Base-by-base conservation (phyloP, 306 rosid genomes). In the Coriaria nepalensis region DNA sequence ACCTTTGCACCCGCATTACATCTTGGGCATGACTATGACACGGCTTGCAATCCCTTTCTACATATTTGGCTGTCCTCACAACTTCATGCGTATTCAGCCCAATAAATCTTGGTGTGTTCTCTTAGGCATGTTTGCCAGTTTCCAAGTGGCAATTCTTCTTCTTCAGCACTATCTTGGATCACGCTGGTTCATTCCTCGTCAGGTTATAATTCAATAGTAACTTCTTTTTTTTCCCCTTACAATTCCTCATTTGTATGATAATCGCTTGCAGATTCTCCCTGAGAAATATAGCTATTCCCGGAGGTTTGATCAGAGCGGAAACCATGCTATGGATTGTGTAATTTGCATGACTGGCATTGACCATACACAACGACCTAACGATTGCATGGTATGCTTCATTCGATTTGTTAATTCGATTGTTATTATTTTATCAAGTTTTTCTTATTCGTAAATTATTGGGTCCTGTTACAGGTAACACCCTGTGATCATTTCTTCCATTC, bases 401-500 rank as follows among this genome's bases (percentile, higher is more conserved):
- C n/a, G n/a, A n/a, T n/a, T n/a, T n/a, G n/a, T n/a, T n/a, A n/a
- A n/a, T n/a, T n/a, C n/a, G n/a, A n/a, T n/a, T n/a, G n/a, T n/a
- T n/a, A n/a, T n/a, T n/a, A n/a, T n/a, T n/a, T n/a, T n/a, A n/a
- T n/a, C n/a, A n/a, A n/a, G n/a, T n/a, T n/a, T n/a, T n/a, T n/a
- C n/a, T n/a, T n/a, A n/a, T n/a, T n/a, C n/a, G n/a, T n/a, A n/a
- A n/a, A n/a, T n/a, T n/a, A n/a, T n/a, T n/a, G n/a, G n/a, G 45
- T 15, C 59, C 32, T 64, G 33, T 9, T 42, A 38, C 77, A 90
- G 97, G 94, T 90, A 44, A 90, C 98, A 6, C 98, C 98, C 10
- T 90, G 98, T 41, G 98, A 90, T 61, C 98, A 90, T 78, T 85
- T 85, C 71, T 90, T 90, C 76, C 98, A 90, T 62, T 73, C 96